Evolutionary conservation across 768 basidiomycete genomes (phyloP), one percentile per base, ranked within the genome.

Genomic region (Serendipita sp.): DNA sequence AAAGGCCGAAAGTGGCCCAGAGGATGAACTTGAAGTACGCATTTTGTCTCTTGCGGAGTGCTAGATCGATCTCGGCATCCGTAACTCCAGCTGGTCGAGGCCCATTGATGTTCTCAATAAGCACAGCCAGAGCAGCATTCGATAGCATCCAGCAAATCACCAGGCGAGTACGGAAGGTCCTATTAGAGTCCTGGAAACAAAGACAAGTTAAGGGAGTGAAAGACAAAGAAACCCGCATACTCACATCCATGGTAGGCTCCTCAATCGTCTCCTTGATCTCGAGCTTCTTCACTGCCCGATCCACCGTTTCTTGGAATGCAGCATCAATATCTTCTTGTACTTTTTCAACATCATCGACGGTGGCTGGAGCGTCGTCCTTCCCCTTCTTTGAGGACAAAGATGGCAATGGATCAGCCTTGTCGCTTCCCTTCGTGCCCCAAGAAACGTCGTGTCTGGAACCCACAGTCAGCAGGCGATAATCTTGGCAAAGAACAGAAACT

Each of bases 361-460:
- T 87, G 10, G 82, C 80, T 2, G 81, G 82, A 23, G 78, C 78
- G 2, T 82, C 80, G 65, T 84, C 87, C 72, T 87, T 86, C 47
- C 79, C 75, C 73, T 93, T 93, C 67, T 83, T 86, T 5, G 93
- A 92, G 1, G 87, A 88, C 16, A 95, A 83, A 0, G 91, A 89
- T 1, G 94, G 94, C 7, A 97, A 78, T 2, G 86, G 86, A 70
- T 96, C 94, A 2, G 86, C 93, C 74, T 94, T 94, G 76, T 97
- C 95, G 64, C 85, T 88, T 58, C 91, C 92, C 76, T 94, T 93
- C 8, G 92, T 95, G 75, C 92, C 92, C 92, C 93, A 94, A 13
- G 87, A 89, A 18, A 91, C 87, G 83, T 87, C 66, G 60, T 68
- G 67, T 23, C 58, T 44, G 67, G 63, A n/a, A 44, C 47, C 46